phyloP scores from a whole-genome alignment of 2,329 filamentous ascomycete species.

The Berkeleyomyces rouxiae region DNA sequence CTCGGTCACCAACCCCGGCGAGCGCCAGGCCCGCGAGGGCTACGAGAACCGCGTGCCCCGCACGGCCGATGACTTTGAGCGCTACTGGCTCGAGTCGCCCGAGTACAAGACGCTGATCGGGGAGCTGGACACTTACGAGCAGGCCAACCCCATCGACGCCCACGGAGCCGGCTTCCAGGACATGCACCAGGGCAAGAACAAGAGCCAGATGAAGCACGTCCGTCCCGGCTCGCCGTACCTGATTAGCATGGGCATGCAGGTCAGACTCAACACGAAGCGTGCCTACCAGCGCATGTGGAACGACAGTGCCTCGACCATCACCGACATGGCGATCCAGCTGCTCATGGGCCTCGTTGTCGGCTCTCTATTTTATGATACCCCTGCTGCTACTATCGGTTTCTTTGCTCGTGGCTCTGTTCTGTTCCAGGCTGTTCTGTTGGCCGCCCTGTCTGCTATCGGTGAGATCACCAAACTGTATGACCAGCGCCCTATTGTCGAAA shows the following conservation, averaged over 20 bases:
- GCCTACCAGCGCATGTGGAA: constrained; percentile 37
- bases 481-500: constrained; percentile 32
- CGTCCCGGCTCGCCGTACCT: constrained; percentile 39
- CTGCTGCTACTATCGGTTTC: constrained; percentile 33
- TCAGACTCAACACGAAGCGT: constrained; percentile 33
- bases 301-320: constrained; percentile 31
- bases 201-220: constrained; percentile 34
- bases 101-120: constrained; percentile 27
- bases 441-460: constrained; percentile 38
- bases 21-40: constrained; percentile 38
- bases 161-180: constrained; percentile 24
- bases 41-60: constrained; percentile 46
- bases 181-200: constrained; percentile 32
- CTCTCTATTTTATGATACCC: constrained; percentile 39
- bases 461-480: constrained; percentile 33
- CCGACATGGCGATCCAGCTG: constrained; percentile 30
- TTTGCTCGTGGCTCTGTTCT: constrained; percentile 37
- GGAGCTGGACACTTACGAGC: constrained; percentile 35
- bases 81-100: constrained; percentile 28
- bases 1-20: constrained; percentile 46
- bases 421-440: constrained; percentile 44
- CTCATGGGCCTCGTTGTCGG: constrained; percentile 45
- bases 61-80: constrained; percentile 53
- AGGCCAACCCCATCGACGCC: constrained; percentile 27
- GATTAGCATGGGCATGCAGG: constrained; percentile 38